A percentile compares a stretch with the other conserved stretches of the same genome.
Evolutionary conservation across 371 early-diverging fungal species (phyloP).

Genomic region (Saksenaea vasiformis): DNA sequence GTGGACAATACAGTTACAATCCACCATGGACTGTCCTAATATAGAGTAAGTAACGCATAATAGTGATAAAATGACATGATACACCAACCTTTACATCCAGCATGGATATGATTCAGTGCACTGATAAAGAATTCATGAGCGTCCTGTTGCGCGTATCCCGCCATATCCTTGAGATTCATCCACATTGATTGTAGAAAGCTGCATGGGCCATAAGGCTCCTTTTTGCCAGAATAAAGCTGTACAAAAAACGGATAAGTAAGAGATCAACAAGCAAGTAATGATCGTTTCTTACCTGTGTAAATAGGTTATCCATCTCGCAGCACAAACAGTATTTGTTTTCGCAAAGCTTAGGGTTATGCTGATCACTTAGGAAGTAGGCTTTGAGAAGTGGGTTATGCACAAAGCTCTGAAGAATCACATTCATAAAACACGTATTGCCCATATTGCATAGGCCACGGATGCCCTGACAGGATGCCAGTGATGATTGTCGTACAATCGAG

Average conservation of each 20-base stretch:
- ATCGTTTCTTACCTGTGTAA: slow-evolving; percentile 57
- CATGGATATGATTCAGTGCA: slow-evolving; percentile 84
- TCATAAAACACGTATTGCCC: slow-evolving; percentile 96
- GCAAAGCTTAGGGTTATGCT: slow-evolving; percentile 75
- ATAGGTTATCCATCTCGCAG: slow-evolving; percentile 87
- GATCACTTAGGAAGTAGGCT: slow-evolving; percentile 85
- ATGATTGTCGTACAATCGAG: slow-evolving; percentile 48
- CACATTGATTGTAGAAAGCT: slow-evolving; percentile 87
- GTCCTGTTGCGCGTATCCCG: slow-evolving; percentile 95
- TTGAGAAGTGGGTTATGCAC: slow-evolving; percentile 89
- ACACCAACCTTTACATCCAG: slow-evolving; percentile 44
- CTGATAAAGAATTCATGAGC: slow-evolving; percentile 96
- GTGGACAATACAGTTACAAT: slow-evolving; percentile 89
- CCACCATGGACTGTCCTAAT: slow-evolving; percentile 26
- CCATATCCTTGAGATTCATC: slow-evolving; percentile 83
- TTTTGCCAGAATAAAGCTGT: slow-evolving; percentile 72
- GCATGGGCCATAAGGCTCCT: slow-evolving; percentile 81
- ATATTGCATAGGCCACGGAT: slow-evolving; percentile 90
- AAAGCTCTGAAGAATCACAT: slow-evolving; percentile 89
- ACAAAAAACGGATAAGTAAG: not conserved
- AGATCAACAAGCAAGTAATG: not conserved
- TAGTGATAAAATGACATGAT: not conserved
- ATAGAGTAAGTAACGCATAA: not conserved
- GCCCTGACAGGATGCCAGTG: slow-evolving; percentile 62
- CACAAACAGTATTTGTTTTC: slow-evolving; percentile 79